Conservation (phyloP, 495 filamentous ascomycete species). For the Podospora tetraspora region DNA sequence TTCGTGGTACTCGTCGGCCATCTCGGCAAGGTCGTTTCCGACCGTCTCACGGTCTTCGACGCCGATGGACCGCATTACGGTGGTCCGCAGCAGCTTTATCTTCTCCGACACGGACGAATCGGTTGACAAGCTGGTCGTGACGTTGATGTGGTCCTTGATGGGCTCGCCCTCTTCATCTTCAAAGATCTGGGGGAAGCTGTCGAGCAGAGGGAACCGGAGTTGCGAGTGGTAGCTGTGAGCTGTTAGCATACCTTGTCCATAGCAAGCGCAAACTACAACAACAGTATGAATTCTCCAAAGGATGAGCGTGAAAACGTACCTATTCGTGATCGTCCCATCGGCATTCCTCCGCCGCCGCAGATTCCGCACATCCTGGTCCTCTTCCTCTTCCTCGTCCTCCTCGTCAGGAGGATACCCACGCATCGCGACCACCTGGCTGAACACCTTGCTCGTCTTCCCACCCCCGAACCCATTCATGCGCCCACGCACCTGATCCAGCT, state of each 20-base stretch:
- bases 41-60: slow-evolving; percentile 79
- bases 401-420: slow-evolving; percentile 17
- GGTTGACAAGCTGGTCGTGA: slow-evolving; percentile 65
- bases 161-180: slow-evolving; percentile 25
- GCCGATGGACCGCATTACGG: slow-evolving; percentile 52
- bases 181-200: slow-evolving; percentile 76
- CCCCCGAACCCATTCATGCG: slow-evolving; percentile 11
- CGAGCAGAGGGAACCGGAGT: slow-evolving; percentile 68
- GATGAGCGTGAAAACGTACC: slow-evolving; percentile 9
- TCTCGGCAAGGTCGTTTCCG: slow-evolving; percentile 74
- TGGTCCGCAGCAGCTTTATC: slow-evolving; percentile 59
- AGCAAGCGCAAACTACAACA: neutral
- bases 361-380: slow-evolving; percentile 10
- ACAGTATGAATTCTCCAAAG: neutral
- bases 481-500: slow-evolving; percentile 17
- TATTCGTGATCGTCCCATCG: slow-evolving; percentile 24
- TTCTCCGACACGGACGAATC: slow-evolving; percentile 63
- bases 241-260: neutral
- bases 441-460: slow-evolving; percentile 21
- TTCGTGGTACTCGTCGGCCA: slow-evolving; percentile 82
- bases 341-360: slow-evolving; percentile 14
- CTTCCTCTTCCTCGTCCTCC: slow-evolving; percentile 18
- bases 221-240: slow-evolving; percentile 39
- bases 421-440: slow-evolving; percentile 27
- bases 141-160: slow-evolving; percentile 41